Evolutionary conservation across 352 stramenopile species (phyloP).

Genomic region (Halophytophthora batemanensis): DNA sequence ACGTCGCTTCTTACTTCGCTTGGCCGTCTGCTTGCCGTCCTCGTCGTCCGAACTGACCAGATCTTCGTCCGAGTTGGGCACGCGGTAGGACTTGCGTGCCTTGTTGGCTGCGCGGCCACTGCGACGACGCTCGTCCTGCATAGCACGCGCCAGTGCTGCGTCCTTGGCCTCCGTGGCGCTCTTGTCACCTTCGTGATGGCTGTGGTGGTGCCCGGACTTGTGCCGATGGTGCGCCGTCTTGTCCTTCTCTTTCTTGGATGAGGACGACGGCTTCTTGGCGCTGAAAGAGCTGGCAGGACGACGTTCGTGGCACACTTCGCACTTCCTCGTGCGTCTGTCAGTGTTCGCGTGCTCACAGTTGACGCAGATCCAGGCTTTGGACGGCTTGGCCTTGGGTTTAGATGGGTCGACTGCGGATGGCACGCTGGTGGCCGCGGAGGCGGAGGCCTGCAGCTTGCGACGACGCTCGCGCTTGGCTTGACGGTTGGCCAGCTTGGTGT

Average conservation of each 20-base stretch:
- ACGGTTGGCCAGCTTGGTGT: conserved; percentile 74
- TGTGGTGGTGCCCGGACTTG: conserved; percentile 5
- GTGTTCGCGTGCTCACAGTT: conserved; percentile 43
- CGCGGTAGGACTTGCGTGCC: conserved; percentile 74
- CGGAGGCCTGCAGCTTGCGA: conserved; percentile 24
- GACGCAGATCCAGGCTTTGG: conserved; percentile 44
- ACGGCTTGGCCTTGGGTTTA: conserved; percentile 8
- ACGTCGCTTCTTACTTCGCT: conserved; percentile 20
- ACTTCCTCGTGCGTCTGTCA: conserved; percentile 38
- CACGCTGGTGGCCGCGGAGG: background rate
- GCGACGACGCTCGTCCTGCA: conserved; percentile 39
- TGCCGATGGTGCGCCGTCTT: conserved; percentile 18
- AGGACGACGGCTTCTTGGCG: conserved; percentile 9
- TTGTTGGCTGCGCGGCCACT: conserved; percentile 65
- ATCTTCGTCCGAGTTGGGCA: conserved; percentile 82
- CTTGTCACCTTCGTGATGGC: too few relatives aligned
- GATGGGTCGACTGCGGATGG: background rate
- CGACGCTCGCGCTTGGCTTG: conserved; percentile 47
- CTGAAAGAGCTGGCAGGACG: conserved; percentile 19
- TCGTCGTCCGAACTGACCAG: conserved; percentile 41
- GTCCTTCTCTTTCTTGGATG: conserved; percentile 14
- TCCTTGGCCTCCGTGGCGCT: conserved; percentile 20
- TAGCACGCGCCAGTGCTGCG: conserved; percentile 15
- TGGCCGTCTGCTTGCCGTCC: conserved; percentile 30
- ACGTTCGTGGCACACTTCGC: conserved; percentile 33